phyloP scores from a whole-genome alignment of 148 eudicot genomes.

The Cornus suecica region DNA sequence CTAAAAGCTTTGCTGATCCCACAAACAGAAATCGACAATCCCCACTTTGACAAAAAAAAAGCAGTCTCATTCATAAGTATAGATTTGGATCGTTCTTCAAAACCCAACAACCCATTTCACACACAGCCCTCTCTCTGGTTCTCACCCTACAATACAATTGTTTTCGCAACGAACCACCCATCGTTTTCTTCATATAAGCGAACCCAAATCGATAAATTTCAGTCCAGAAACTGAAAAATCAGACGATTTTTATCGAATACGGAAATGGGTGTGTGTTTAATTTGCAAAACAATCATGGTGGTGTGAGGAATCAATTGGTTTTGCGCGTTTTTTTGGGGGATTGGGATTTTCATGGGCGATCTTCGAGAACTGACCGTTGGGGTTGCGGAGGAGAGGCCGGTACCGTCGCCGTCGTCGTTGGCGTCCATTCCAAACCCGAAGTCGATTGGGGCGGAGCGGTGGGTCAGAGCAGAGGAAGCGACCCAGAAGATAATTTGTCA shows the following conservation, averaged over 20 bases:
- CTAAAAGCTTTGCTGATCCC: neutral
- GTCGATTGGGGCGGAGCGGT: slow-evolving; percentile 24
- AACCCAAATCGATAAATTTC: slow-evolving; percentile 1
- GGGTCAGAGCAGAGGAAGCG: slow-evolving; percentile 42
- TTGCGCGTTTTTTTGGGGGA: neutral
- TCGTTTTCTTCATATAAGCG: neutral
- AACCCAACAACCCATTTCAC: neutral
- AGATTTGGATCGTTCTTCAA: neutral
- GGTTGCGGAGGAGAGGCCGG: slow-evolving; percentile 32
- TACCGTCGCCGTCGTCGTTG: slow-evolving; percentile 24
- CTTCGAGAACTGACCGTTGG: slow-evolving; percentile 41
- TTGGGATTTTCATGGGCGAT: slow-evolving; percentile 42
- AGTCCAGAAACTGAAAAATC: neutral
- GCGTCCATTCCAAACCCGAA: slow-evolving; percentile 15
- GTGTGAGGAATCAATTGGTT: neutral
- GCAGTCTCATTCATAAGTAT: neutral
- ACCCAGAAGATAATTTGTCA: slow-evolving; percentile 35
- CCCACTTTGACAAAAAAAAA: neutral
- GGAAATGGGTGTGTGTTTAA: neutral
- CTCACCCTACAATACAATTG: neutral
- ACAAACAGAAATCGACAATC: slow-evolving; percentile 4
- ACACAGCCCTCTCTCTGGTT: neutral
- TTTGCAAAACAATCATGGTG: neutral
- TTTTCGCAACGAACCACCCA: neutral
- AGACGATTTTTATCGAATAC: neutral